Percentiles rank a stretch among this genome's conserved stretches.
phyloP scores from a whole-genome alignment of 169 alveolate genomes.

The Plasmodium malariae region DNA sequence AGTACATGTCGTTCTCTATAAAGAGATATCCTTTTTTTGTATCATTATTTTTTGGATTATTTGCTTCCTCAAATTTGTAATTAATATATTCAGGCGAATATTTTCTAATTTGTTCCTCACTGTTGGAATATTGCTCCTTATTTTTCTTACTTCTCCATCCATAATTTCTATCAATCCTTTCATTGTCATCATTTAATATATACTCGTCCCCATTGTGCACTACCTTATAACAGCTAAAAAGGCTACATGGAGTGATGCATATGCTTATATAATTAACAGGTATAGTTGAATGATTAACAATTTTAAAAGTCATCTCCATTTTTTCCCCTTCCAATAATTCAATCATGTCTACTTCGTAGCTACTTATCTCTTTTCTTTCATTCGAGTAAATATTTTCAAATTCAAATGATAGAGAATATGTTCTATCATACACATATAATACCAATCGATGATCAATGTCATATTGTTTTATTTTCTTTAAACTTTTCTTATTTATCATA shows the following conservation, averaged over 20 bases:
- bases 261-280: conserved; percentile 25
- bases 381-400: conserved; percentile 44
- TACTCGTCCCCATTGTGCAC: conserved; percentile 20
- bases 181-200: background rate
- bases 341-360: conserved; percentile 46
- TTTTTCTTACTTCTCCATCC: background rate
- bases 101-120: background rate
- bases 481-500: conserved; percentile 20
- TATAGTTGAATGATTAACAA: conserved; percentile 30
- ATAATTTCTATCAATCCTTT: background rate
- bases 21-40: background rate
- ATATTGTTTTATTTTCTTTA: conserved; percentile 1
- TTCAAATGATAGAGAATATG: conserved; percentile 25
- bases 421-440: conserved; percentile 48
- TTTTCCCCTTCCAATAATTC: conserved; percentile 57
- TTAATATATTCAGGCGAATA: background rate
- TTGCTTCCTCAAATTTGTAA: background rate
- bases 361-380: background rate
- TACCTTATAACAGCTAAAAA: conserved; percentile 56
- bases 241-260: conserved; percentile 37
- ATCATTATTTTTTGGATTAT: background rate
- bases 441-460: conserved; percentile 54
- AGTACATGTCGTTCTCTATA: conserved; percentile 22
- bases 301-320: conserved; percentile 26
- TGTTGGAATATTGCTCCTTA: background rate